A percentile compares a stretch with the other conserved stretches of the same genome.
phyloP scores from a whole-genome alignment of 768 basidiomycete species.

The Tricholoma flavovirens region DNA sequence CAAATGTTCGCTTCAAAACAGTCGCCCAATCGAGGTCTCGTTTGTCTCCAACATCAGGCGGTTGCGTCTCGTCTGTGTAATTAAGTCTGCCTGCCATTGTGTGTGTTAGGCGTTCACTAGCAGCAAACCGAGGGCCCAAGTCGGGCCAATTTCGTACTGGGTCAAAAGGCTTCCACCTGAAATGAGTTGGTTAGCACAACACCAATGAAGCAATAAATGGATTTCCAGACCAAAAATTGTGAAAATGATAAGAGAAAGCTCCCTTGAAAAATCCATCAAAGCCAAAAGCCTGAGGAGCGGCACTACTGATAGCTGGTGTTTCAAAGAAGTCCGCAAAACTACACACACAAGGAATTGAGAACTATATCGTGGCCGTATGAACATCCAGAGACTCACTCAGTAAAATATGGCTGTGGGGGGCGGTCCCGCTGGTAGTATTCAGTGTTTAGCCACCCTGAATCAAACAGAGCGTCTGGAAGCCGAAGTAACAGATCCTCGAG shows the following conservation, averaged over 20 bases:
- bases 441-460: slow-evolving; percentile 94
- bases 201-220: not conserved
- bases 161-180: slow-evolving; percentile 96
- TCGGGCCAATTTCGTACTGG: slow-evolving; percentile 93
- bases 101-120: slow-evolving; percentile 68
- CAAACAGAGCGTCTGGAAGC: slow-evolving; percentile 93
- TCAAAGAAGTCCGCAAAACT: slow-evolving; percentile 91
- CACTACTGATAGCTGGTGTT: slow-evolving; percentile 65
- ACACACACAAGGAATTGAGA: slow-evolving; percentile 6
- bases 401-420: slow-evolving; percentile 93
- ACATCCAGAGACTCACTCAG: slow-evolving; percentile 45
- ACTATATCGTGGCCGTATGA: not conserved
- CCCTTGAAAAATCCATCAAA: slow-evolving; percentile 96
- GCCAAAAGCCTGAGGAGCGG: slow-evolving; percentile 81
- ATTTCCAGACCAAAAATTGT: slow-evolving; percentile 75
- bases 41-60: slow-evolving; percentile 55
- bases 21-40: slow-evolving; percentile 89
- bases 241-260: slow-evolving; percentile 94
- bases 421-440: slow-evolving; percentile 89
- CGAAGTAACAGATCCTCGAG: slow-evolving; percentile 79
- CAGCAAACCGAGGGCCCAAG: slow-evolving; percentile 72
- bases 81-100: slow-evolving; percentile 29
- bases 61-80: slow-evolving; percentile 38
- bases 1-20: slow-evolving; percentile 93
- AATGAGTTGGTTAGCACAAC: slow-evolving; percentile 1